These are phyloP conservation scores for Corymbia calophylla DNA, from an alignment of 441 rosid species.

Conservation along the genomic window DNA sequence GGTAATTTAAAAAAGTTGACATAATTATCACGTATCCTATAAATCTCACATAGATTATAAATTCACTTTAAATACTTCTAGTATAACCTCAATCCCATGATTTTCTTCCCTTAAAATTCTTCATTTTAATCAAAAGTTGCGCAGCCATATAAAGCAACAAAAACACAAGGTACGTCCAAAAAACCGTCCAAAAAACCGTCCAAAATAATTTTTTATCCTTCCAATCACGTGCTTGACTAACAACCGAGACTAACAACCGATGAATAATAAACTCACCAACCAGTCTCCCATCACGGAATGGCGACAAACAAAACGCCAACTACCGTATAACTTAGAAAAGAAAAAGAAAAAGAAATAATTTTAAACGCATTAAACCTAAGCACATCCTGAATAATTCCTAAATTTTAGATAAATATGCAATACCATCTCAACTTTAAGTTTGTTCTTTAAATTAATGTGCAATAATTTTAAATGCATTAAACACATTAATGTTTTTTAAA, in stretches of 20 bases:
- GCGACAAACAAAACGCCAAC: background rate
- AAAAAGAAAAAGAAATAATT: no score
- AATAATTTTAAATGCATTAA: no score
- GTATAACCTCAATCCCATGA: background rate
- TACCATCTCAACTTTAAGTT: rapidly evolving
- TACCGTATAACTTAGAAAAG: background rate
- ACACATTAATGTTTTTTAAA: no score
- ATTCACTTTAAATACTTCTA: background rate
- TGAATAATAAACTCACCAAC: background rate
- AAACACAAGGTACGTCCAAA: background rate
- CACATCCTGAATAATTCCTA: rapidly evolving
- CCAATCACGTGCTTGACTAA: background rate
- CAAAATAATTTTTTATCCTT: background rate
- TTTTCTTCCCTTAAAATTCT: background rate
- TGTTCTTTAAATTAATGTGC: rapidly evolving
- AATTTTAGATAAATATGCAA: no score
- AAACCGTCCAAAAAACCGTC: background rate
- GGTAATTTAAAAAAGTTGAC: background rate
- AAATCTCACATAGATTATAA: background rate
- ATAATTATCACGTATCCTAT: background rate
- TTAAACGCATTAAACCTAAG: rapidly evolving
- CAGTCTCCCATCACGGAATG: background rate
- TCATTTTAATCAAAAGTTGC: background rate
- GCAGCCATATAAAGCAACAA: background rate
- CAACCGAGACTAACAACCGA: no score